Percentiles rank a stretch among this genome's conserved stretches.
Evolutionary conservation across 2,329 filamentous ascomycete genomes (phyloP).

Genomic region (Leptoxyphium fumago): DNA sequence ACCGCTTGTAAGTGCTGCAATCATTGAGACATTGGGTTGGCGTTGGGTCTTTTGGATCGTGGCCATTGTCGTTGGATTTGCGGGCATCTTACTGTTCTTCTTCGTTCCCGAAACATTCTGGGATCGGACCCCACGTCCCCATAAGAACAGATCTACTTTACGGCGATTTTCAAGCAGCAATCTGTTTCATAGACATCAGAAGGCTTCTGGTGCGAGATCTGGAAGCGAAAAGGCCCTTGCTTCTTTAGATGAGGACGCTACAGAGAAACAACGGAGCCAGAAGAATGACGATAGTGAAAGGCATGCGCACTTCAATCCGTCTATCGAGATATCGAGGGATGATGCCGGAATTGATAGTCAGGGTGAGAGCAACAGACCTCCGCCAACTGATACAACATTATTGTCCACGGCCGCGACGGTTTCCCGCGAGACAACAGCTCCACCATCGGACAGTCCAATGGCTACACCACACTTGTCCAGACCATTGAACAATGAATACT

Average conservation of each 20-base stretch:
- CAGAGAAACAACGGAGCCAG: background rate
- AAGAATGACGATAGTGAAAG: background rate
- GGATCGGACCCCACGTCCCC: constrained; percentile 59
- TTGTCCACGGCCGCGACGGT: no score
- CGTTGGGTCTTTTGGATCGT: constrained; percentile 51
- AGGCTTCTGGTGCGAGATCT: background rate
- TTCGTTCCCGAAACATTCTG: constrained; percentile 94
- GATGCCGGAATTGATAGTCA: background rate
- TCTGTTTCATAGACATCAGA: background rate
- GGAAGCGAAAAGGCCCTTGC: background rate
- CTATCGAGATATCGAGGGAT: background rate
- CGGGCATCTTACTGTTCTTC: constrained; percentile 60
- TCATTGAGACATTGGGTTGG: constrained; percentile 69
- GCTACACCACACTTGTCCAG: background rate
- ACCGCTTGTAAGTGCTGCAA: constrained; percentile 69
- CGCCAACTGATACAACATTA: background rate
- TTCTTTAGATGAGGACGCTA: background rate
- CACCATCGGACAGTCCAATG: background rate
- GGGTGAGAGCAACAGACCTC: background rate
- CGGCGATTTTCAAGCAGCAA: background rate
- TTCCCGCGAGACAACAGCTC: background rate
- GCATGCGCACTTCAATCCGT: background rate
- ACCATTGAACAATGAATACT: background rate
- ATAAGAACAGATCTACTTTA: constrained; percentile 15
- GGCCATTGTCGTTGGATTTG: constrained; percentile 61